Evolutionary conservation across 345 rosid genomes (phyloP), one percentile per base, ranked within the genome.

Genomic region (Abelmoschus esculentus): DNA sequence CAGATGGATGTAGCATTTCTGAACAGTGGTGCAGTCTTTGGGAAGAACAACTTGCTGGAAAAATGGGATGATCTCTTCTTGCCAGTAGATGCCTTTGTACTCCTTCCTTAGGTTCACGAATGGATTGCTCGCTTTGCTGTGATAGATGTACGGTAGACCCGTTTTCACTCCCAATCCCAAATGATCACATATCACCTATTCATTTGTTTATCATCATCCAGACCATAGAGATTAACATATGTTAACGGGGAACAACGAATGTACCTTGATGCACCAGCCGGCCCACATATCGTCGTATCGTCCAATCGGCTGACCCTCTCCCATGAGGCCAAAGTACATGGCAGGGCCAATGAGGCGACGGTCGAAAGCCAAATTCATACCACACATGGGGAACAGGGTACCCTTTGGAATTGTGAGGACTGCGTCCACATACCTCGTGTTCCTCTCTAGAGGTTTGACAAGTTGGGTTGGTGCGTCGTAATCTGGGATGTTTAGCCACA

Each of bases 261-360:
- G 31, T 54, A 69, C 72, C 72, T 69, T 69, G 17, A 60, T 58
- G 11, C 98, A 93, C 98, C 98, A 93, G 69, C 98, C 97, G 47
- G 97, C 97, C 98, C 97, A 93, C 98, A 93, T 91, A 71, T 91
- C 96, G 8, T 91, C 96, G 32, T 91, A 91, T 15, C 98, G 95
- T 56, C 93, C 95, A 29, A 93, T 91, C 52, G 98, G 97, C 79
- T 93, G 97, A 64, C 96, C 98, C 40, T 93, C 98, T 9, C 98
- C 98, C 98, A 89, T 91, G 63, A 93, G 96, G 64, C 97, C 97
- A 5, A 93, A 91, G 88, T 93, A 93, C 97, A 93, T 91, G 67
- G 98, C 97, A 34, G 97, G 92, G 14, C 97, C 97, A 32, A 93
- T 93, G 78, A 93, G 71, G 26, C 86, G 86, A 54, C 98, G 95